phyloP scores from a whole-genome alignment of 768 basidiomycete genomes.

The Suillus paluster region DNA sequence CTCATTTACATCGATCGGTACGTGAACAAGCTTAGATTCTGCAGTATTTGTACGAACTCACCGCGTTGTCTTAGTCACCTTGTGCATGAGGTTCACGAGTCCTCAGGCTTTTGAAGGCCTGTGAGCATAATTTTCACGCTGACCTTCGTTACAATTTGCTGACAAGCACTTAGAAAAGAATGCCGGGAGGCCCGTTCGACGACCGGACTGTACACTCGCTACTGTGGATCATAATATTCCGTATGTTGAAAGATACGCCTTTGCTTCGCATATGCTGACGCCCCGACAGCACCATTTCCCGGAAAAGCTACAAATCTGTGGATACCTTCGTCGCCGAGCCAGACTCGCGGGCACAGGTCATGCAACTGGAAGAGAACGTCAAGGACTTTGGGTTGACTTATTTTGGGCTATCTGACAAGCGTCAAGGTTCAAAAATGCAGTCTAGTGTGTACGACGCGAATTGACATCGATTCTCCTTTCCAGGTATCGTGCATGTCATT shows the following conservation, averaged over 20 bases:
- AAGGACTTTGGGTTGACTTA: constrained; percentile 92
- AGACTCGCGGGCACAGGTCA: constrained; percentile 83
- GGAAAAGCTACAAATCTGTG: constrained; percentile 76
- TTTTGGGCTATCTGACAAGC: constrained; percentile 87
- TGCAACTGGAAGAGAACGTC: constrained; percentile 86
- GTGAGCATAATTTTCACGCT: constrained; percentile 42
- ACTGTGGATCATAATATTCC: constrained; percentile 90
- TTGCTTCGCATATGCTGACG: constrained; percentile 2
- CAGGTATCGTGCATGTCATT: constrained; percentile 87
- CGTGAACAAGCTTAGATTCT: constrained; percentile 15
- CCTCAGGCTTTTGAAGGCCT: constrained; percentile 92
- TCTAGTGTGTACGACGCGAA: neutral
- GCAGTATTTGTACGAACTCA: neutral
- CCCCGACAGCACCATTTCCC: constrained; percentile 61
- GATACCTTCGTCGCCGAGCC: constrained; percentile 80
- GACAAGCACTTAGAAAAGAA: constrained; percentile 53
- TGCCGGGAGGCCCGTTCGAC: constrained; percentile 75
- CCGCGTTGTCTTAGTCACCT: constrained; percentile 46
- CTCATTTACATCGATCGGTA: constrained; percentile 86
- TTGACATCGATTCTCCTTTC: neutral
- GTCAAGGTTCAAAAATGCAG: constrained; percentile 63
- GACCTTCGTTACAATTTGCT: constrained; percentile 15
- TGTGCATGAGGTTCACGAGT: constrained; percentile 92
- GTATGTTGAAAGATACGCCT: constrained; percentile 47
- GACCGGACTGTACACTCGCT: constrained; percentile 88